A percentile compares a stretch with the other conserved stretches of the same genome.
These are phyloP conservation scores for Fusarium avenaceum DNA, from an alignment of 2,329 filamentous ascomycete genomes.

Conservation along the genomic window DNA sequence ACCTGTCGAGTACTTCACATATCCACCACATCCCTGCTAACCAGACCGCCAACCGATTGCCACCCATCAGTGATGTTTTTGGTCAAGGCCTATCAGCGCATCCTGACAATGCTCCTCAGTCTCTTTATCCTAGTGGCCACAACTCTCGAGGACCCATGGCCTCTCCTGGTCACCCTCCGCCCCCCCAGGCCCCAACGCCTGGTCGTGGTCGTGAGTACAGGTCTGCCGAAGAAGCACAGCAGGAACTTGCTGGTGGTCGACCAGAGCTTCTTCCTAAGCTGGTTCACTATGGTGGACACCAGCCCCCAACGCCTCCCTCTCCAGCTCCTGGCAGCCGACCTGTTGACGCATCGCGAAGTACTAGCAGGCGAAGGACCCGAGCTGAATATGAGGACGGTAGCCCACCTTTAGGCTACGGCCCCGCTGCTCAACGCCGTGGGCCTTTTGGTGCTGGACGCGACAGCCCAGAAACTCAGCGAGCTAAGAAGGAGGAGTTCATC, in stretches of 20 bases:
- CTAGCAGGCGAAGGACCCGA: slow-evolving; percentile 79
- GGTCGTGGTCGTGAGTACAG: slow-evolving; percentile 86
- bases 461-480: slow-evolving; percentile 83
- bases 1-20: slow-evolving; percentile 85
- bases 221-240: slow-evolving; percentile 95
- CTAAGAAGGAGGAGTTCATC: slow-evolving; percentile 95
- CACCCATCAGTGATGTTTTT: slow-evolving; percentile 95
- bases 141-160: slow-evolving; percentile 77
- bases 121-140: slow-evolving; percentile 71
- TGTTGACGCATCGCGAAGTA: slow-evolving; percentile 68
- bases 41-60: slow-evolving; percentile 91
- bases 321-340: slow-evolving; percentile 69
- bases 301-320: slow-evolving; percentile 91
- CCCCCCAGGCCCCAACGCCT: slow-evolving; percentile 65
- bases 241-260: slow-evolving; percentile 89
- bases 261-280: slow-evolving; percentile 93
- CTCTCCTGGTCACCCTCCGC: slow-evolving; percentile 80
- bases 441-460: slow-evolving; percentile 87
- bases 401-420: slow-evolving; percentile 84
- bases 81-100: slow-evolving; percentile 79
- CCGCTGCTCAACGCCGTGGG: slow-evolving; percentile 70
- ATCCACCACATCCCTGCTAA: slow-evolving; percentile 90
- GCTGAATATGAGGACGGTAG: slow-evolving; percentile 96
- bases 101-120: slow-evolving; percentile 64
- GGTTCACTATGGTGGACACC: slow-evolving; percentile 94